Base-by-base conservation (phyloP, 2,329 filamentous ascomycete species). In the Aphanocladium album region DNA sequence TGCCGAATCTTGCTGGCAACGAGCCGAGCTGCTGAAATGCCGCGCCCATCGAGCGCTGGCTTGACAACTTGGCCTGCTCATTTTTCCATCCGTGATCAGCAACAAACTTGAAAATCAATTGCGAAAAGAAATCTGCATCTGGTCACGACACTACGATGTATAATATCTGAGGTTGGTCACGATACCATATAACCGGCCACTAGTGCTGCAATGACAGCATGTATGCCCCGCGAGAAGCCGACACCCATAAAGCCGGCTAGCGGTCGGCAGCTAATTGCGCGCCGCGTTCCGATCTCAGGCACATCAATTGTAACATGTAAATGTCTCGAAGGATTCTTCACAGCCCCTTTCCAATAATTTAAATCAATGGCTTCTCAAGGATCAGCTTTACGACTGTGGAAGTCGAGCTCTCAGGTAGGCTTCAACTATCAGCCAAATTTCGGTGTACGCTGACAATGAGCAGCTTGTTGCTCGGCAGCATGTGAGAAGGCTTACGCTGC, bases 401-500 rank as follows among this genome's bases (percentile, higher is more conserved):
- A 30, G 39, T 14, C 46, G 21, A 39, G 53, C 52, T 52, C 60
- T 33, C 37, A 57, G 47, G 60, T 61, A 46, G 6, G 46, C 37
- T 25, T 6, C 39, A 6, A 1, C 16, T 9, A 8, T 17, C 5
- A 16, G 37, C 35, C 21, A 27, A 17, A n/a, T 27, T 17, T 57
- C 27, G 16, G 25, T 46, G 9, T 57, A 11, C 17, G 33, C 60
- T 57, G 33, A 61, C 27, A 45, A 43, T 25, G 8, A 25, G 33
- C 25, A 61, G 60, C 47, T 51, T 21, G 45, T 33, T 8, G 47
- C 53, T 16, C 41, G 46, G 14, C 62, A 62, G 41, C 64, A 66
- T 33, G 43, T 53, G 17, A 54, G 65, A 27, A 47, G n/a, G 17
- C 62, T 73, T 12, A 71, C 64, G 45, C 60, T 73, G 25, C 70